Evolutionary conservation across 2,329 filamentous ascomycete genomes (phyloP).

Genomic region (Colletotrichum brevisporum): DNA sequence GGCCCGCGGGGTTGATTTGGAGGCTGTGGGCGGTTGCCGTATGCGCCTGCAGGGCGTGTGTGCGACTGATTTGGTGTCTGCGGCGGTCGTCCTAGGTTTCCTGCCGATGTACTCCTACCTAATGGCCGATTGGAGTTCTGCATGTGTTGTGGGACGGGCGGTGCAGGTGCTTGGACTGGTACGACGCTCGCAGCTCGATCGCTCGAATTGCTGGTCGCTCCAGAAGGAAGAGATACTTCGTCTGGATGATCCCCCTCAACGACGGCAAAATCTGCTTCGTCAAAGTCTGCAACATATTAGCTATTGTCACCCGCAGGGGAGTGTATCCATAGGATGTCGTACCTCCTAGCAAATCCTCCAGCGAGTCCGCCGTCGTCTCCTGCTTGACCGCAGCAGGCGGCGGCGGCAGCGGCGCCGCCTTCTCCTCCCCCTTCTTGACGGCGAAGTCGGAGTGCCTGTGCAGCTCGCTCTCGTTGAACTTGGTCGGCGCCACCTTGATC

Average conservation of each 20-base stretch:
- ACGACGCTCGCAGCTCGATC: slow-evolving; percentile 45
- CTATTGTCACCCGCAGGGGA: neutral
- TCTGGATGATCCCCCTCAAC: slow-evolving; percentile 80
- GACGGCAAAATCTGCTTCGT: slow-evolving; percentile 82
- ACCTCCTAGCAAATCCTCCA: slow-evolving; percentile 67
- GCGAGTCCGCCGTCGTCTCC: slow-evolving; percentile 59
- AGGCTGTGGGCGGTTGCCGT: slow-evolving; percentile 42
- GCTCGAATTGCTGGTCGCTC: slow-evolving; percentile 47
- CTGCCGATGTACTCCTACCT: slow-evolving; percentile 48
- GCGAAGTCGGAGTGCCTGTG: slow-evolving; percentile 85
- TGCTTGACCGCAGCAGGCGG: slow-evolving; percentile 45
- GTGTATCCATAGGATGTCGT: slow-evolving; percentile 41
- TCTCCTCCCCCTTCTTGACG: slow-evolving; percentile 66
- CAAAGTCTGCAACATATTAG: slow-evolving; percentile 67
- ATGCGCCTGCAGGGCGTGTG: slow-evolving; percentile 44
- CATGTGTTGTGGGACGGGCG: slow-evolving; percentile 48
- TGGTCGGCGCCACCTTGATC: slow-evolving; percentile 83
- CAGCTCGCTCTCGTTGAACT: slow-evolving; percentile 83
- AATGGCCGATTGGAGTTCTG: slow-evolving; percentile 55
- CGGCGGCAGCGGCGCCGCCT: slow-evolving; percentile 25
- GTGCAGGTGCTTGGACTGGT: slow-evolving; percentile 29
- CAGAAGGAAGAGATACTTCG: slow-evolving; percentile 73
- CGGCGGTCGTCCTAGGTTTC: slow-evolving; percentile 48
- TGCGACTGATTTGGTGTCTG: slow-evolving; percentile 53
- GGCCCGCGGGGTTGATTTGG: slow-evolving; percentile 44